Conservation (phyloP, 2,329 filamentous ascomycete genomes). For the Aureobasidium uvarum region DNA sequence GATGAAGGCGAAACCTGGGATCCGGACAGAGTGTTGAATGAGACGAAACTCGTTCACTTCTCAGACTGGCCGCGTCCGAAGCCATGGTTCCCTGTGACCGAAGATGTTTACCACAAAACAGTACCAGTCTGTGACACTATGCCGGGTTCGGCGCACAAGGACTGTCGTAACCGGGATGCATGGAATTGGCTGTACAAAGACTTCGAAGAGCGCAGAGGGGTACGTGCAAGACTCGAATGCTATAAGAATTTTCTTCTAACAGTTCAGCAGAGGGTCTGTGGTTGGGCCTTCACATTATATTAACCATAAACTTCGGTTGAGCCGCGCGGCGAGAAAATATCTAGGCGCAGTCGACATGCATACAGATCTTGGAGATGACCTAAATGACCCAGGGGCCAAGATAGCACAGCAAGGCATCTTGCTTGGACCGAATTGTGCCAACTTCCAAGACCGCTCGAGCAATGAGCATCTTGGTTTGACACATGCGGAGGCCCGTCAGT, state of each 20-base stretch:
- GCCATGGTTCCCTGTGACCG: conserved; percentile 54
- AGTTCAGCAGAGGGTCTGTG: conserved; percentile 17
- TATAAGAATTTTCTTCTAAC: conserved; percentile 6
- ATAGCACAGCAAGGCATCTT: conserved; percentile 15
- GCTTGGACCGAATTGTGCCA: conserved; percentile 15
- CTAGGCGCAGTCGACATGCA: conserved; percentile 5
- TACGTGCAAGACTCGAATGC: conserved; percentile 1
- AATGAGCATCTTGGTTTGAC: conserved; percentile 15
- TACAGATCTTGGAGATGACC: neutral
- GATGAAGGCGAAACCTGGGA: conserved; percentile 54
- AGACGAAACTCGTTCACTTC: conserved; percentile 68
- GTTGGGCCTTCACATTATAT: conserved; percentile 12
- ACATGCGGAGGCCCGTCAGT: conserved; percentile 9
- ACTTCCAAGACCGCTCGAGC: conserved; percentile 3
- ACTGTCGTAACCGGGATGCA: conserved; percentile 32
- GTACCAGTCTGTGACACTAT: conserved; percentile 42
- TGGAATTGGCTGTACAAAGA: conserved; percentile 37
- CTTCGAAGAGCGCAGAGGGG: conserved; percentile 31
- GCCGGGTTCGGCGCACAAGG: conserved; percentile 25
- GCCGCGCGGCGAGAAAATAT: conserved; percentile 3
- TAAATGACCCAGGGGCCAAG: neutral
- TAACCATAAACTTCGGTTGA: neutral
- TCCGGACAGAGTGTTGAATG: conserved; percentile 53
- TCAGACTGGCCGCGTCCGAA: conserved; percentile 71
- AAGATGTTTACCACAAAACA: conserved; percentile 40